Percentiles rank a stretch among this genome's conserved stretches.
Conservation (phyloP, 2,329 filamentous ascomycete genomes). For the Trichoderma citrinoviride region DNA sequence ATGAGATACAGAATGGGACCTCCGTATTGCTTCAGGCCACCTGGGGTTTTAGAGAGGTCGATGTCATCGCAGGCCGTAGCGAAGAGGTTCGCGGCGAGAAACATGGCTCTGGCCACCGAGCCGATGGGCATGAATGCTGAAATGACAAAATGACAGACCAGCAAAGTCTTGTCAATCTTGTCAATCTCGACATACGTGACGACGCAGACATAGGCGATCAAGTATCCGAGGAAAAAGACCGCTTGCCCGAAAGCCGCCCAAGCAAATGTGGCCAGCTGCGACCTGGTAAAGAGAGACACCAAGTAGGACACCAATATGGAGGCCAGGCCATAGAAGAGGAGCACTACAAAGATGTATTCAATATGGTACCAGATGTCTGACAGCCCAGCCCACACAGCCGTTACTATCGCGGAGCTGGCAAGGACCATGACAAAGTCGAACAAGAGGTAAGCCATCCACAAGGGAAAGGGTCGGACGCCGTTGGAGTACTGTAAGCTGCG, state of each 20-base stretch:
- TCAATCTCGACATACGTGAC: constrained; percentile 72
- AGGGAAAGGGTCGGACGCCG: constrained; percentile 74
- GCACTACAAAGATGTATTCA: constrained; percentile 77
- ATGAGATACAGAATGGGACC: constrained; percentile 82
- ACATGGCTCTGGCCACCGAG: constrained; percentile 69
- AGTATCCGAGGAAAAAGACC: constrained; percentile 66
- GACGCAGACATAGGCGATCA: constrained; percentile 68
- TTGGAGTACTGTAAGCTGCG: constrained; percentile 88
- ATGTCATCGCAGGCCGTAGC: constrained; percentile 70
- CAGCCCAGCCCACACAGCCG: constrained; percentile 65
- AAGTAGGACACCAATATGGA: constrained; percentile 76
- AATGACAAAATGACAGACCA: constrained; percentile 72
- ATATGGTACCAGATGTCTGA: constrained; percentile 72
- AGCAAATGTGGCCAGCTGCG: constrained; percentile 80
- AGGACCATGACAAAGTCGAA: constrained; percentile 81
- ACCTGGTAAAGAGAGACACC: constrained; percentile 74
- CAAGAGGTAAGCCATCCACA: constrained; percentile 78
- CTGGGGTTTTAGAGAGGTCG: constrained; percentile 64
- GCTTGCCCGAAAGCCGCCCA: constrained; percentile 76
- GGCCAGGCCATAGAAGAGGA: constrained; percentile 77
- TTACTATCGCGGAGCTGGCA: constrained; percentile 59
- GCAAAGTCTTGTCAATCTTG: constrained; percentile 63
- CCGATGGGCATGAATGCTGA: constrained; percentile 73
- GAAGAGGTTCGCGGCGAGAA: constrained; percentile 80
- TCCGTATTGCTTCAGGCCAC: constrained; percentile 70